Evolutionary conservation across 2,329 filamentous ascomycete species (phyloP).

Genomic region (Rugonectria rugulosa): DNA sequence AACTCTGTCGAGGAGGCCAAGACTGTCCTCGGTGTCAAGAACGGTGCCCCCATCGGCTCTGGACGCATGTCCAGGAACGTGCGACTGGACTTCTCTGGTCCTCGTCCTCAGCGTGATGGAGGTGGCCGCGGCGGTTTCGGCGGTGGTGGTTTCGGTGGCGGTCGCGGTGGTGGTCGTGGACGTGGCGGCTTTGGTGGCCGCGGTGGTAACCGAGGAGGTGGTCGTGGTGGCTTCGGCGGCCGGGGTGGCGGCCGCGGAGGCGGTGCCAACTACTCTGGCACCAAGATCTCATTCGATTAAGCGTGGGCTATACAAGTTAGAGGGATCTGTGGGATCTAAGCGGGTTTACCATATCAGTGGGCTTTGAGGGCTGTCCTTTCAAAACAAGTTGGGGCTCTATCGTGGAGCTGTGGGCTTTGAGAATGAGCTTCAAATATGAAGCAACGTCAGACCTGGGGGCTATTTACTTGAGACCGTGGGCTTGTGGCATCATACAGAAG

Average conservation of each 20-base stretch:
- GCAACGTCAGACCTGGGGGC: constrained; percentile 65
- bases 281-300: constrained; percentile 77
- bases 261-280: constrained; percentile 64
- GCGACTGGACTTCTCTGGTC: constrained; percentile 82
- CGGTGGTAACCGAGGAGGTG: constrained; percentile 49
- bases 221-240: constrained; percentile 57
- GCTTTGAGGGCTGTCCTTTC: constrained; percentile 65
- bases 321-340: constrained; percentile 54
- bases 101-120: constrained; percentile 68
- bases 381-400: constrained; percentile 49
- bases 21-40: constrained; percentile 72
- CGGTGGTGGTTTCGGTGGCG: constrained; percentile 59
- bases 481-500: constrained; percentile 45
- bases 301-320: constrained; percentile 43
- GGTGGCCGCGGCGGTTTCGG: constrained; percentile 59
- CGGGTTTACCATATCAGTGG: constrained; percentile 50
- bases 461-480: constrained; percentile 51
- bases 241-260: constrained; percentile 58
- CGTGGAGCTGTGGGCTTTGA: constrained; percentile 60
- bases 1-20: constrained; percentile 83
- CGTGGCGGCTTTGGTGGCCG: constrained; percentile 52
- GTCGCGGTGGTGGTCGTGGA: constrained; percentile 60
- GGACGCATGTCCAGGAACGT: constrained; percentile 77
- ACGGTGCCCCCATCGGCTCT: constrained; percentile 68
- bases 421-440: constrained; percentile 53